These are phyloP conservation scores for Talaromyces marneffei DNA, from an alignment of 2,329 filamentous ascomycete genomes.

Conservation along the genomic window DNA sequence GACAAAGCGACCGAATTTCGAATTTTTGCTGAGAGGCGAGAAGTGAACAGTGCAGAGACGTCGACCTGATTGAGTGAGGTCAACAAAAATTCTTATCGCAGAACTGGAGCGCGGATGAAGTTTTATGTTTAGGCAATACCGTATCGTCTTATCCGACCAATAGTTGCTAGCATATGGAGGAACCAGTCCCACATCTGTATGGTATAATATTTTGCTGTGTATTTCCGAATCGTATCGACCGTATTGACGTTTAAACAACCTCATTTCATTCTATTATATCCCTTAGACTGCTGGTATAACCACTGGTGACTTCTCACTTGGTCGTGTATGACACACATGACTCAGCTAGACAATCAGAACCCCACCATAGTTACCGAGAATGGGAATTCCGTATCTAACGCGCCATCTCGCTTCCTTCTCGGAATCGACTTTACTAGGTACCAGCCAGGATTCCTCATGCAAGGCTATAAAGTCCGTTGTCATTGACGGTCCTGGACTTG, in stretches of 20 bases:
- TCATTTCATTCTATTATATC: not conserved
- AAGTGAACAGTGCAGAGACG: not conserved
- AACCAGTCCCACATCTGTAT: not conserved
- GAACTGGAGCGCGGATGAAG: not conserved
- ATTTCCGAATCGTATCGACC: not conserved
- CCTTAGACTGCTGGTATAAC: not conserved
- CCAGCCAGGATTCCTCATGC: not conserved
- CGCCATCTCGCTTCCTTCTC: slow-evolving; percentile 28
- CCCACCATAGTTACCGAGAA: slow-evolving; percentile 11
- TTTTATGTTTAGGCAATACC: slow-evolving; percentile 1
- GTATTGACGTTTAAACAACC: not conserved
- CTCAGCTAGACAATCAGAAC: not conserved
- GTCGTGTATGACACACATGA: not conserved
- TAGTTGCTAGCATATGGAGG: not conserved
- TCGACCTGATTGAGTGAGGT: not conserved
- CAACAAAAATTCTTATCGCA: slow-evolving; percentile 4
- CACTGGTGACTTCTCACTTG: not conserved
- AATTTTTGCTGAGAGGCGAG: not conserved
- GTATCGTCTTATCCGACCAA: not conserved
- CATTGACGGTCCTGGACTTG: slow-evolving; percentile 74
- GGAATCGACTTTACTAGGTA: slow-evolving; percentile 22
- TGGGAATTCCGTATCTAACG: slow-evolving; percentile 33
- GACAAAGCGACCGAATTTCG: not conserved
- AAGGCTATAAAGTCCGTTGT: slow-evolving; percentile 33
- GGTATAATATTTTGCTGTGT: not conserved